These are phyloP conservation scores for Chaetothyriales sp. DNA, from an alignment of 2,329 filamentous ascomycete species.

Conservation along the genomic window DNA sequence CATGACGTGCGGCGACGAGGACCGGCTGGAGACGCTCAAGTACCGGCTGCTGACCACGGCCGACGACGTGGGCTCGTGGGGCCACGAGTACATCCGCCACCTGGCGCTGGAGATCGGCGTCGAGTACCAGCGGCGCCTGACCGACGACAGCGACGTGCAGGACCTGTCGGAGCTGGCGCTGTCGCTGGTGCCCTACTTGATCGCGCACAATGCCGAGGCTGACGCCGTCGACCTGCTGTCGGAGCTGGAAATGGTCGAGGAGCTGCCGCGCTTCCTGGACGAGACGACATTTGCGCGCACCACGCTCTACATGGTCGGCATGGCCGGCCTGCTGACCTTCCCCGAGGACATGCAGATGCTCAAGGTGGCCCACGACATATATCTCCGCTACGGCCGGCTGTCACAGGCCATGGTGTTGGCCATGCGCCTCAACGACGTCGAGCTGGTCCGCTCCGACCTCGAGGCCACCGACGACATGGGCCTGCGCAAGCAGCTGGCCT, in stretches of 20 bases:
- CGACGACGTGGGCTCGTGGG: slow-evolving; percentile 91
- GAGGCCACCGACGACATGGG: slow-evolving; percentile 65
- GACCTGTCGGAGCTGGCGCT: slow-evolving; percentile 77
- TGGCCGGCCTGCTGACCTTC: slow-evolving; percentile 94
- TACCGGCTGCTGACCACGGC: slow-evolving; percentile 73
- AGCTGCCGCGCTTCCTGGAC: slow-evolving; percentile 78
- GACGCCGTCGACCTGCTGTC: slow-evolving; percentile 95
- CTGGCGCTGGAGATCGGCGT: slow-evolving; percentile 90
- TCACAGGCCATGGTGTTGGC: slow-evolving; percentile 89
- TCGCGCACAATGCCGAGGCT: slow-evolving; percentile 94
- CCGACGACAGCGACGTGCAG: slow-evolving; percentile 67
- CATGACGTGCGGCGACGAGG: slow-evolving; percentile 97
- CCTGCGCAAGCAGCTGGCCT: slow-evolving; percentile 84
- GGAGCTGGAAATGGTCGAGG: slow-evolving; percentile 92
- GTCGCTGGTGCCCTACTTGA: slow-evolving; percentile 76
- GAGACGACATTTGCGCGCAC: slow-evolving; percentile 87
- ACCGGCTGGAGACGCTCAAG: slow-evolving; percentile 89
- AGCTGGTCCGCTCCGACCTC: slow-evolving; percentile 71
- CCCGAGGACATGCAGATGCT: slow-evolving; percentile 96
- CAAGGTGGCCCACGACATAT: slow-evolving; percentile 82
- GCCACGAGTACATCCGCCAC: slow-evolving; percentile 95
- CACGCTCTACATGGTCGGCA: slow-evolving; percentile 96
- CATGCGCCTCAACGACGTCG: slow-evolving; percentile 78
- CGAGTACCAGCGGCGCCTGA: slow-evolving; percentile 74
- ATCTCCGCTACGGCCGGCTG: slow-evolving; percentile 82